These are phyloP conservation scores for Guyanaporus albipodus DNA, from an alignment of 768 basidiomycete species.

Conservation along the genomic window DNA sequence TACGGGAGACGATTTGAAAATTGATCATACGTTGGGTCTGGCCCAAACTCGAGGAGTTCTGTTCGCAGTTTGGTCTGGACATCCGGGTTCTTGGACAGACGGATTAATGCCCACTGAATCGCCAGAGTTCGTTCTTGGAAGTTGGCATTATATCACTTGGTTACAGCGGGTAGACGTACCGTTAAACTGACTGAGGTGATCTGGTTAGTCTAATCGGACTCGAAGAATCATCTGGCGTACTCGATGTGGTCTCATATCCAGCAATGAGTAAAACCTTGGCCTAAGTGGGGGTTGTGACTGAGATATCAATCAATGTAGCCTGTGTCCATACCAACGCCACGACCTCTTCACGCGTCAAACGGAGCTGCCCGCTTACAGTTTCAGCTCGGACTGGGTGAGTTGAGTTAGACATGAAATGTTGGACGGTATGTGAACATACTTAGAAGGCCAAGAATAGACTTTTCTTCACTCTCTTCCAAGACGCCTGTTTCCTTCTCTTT, in stretches of 20 bases:
- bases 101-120: slow-evolving; percentile 55
- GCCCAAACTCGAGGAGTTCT: slow-evolving; percentile 42
- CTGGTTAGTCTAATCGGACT: neutral
- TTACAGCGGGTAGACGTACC: too few relatives aligned
- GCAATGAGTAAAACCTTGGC: slow-evolving; percentile 38
- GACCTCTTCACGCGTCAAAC: slow-evolving; percentile 40
- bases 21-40: slow-evolving; percentile 54
- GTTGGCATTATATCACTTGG: too few relatives aligned
- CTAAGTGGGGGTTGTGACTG: too few relatives aligned
- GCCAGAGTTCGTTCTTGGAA: too few relatives aligned
- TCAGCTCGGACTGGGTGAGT: neutral
- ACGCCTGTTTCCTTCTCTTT: slow-evolving; percentile 30
- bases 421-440: slow-evolving; percentile 16
- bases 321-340: slow-evolving; percentile 26
- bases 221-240: slow-evolving; percentile 14
- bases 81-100: slow-evolving; percentile 43
- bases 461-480: slow-evolving; percentile 29
- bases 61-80: slow-evolving; percentile 45
- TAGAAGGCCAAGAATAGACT: slow-evolving; percentile 37
- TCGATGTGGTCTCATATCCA: slow-evolving; percentile 42
- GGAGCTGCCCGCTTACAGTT: too few relatives aligned
- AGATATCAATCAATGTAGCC: neutral
- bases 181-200: slow-evolving; percentile 24
- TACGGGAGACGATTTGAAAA: slow-evolving; percentile 47
- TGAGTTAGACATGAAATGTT: too few relatives aligned